Evolutionary conservation across 1,139 yeast species (phyloP).

Genomic region (Hanseniaspora gamundiae): DNA sequence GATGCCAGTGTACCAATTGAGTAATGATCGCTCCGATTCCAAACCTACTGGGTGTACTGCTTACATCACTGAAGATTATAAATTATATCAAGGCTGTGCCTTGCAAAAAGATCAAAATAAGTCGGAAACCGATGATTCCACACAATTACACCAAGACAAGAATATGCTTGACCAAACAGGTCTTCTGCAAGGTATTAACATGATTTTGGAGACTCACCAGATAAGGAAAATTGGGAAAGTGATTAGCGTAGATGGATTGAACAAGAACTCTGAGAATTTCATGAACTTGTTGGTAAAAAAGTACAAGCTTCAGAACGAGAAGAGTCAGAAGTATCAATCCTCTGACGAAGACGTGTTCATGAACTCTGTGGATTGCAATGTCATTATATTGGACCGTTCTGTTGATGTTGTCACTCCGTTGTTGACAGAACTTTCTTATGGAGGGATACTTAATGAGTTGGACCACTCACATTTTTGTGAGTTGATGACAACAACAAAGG

Average conservation of each 20-base stretch:
- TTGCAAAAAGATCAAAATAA: neutral
- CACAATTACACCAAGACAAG: neutral
- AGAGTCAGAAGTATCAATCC: neutral
- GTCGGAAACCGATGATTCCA: neutral
- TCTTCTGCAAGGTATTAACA: neutral
- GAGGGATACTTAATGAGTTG: slow-evolving; percentile 71
- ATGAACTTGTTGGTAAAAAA: neutral
- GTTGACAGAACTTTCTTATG: slow-evolving; percentile 66
- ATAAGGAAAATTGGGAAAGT: neutral
- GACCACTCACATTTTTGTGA: slow-evolving; percentile 27
- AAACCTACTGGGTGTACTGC: neutral
- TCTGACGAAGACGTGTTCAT: neutral
- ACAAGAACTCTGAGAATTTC: neutral
- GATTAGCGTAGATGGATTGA: neutral
- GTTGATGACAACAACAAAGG: slow-evolving; percentile 7
- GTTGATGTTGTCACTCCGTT: slow-evolving; percentile 62
- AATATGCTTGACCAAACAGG: neutral
- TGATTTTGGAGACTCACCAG: neutral
- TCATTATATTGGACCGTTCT: slow-evolving; percentile 69
- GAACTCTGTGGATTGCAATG: slow-evolving; percentile 29
- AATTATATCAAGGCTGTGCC: neutral
- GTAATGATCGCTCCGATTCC: neutral
- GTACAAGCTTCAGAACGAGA: neutral
- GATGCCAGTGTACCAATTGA: neutral
- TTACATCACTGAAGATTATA: neutral